Base-by-base conservation (phyloP, 192 early-diverging fungal species). In the Gamsiella multidivaricata region DNA sequence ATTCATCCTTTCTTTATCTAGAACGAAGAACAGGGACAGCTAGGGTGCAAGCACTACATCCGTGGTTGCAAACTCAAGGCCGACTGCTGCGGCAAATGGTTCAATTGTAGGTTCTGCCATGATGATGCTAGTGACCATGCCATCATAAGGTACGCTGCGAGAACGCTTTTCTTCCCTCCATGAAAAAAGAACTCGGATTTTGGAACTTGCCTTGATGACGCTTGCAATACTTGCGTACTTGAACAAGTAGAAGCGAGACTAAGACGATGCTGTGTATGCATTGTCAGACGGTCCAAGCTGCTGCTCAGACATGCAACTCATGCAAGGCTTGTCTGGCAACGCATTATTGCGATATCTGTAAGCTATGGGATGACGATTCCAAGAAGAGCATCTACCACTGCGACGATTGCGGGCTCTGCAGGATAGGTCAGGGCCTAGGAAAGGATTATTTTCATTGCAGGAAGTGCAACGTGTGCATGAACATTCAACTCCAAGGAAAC, bases 221-320 rank as follows among this genome's bases (percentile, higher is more conserved):
- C 37, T 39, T 39, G 37, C 37, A 39, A 39, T 39, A 39, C n/a
- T n/a, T n/a, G n/a, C n/a, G n/a, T n/a, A n/a, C n/a, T n/a, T n/a
- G n/a, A n/a, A n/a, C n/a, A n/a, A n/a, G 7, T 57, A 84, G 85
- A 63, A 70, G 62, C 28, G 83, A 84, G 20, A 88, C 87, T 0
- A 87, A 89, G 53, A 88, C 81, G 55, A 98, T 99, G 96, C 87
- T 94, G 69, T 99, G 97, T 70, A 98, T 97, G 97, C 81, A 91
- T 64, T 99, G 97, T 79, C 53, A 75, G 33, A 86, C 86, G 8
- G 86, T 93, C 25, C 97, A 99, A 65, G 88, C 93, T 2, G 87
- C 94, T 12, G 85, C 85, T 2, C 91, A 93, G 70, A 60, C 69
- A 25, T 99, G 97, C 74, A 63, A 72, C 56, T 87, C 90, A 45